phyloP scores from a whole-genome alignment of 2,329 filamentous ascomycete genomes.

The Beauveria asiatica region DNA sequence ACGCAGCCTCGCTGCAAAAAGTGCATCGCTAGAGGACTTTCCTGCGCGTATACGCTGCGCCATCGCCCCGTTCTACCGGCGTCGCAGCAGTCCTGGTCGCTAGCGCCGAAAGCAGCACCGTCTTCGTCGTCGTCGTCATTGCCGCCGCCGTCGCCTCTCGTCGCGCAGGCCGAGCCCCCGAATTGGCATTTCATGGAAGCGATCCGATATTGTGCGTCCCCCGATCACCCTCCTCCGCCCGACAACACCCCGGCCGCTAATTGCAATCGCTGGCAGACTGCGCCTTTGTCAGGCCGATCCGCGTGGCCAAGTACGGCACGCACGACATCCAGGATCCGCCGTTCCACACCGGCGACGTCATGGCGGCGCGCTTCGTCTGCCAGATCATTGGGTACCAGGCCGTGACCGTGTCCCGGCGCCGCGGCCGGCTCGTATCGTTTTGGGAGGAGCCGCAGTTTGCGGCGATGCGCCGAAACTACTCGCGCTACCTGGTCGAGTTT shows the following conservation, averaged over 20 bases:
- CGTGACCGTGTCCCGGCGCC: neutral
- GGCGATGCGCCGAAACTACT: neutral
- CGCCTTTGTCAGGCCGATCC: neutral
- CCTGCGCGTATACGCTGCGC: neutral
- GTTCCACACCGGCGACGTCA: neutral
- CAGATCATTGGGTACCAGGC: neutral
- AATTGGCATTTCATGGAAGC: neutral
- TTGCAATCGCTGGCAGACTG: neutral
- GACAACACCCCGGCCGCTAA: too few species aligned
- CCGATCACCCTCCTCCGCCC: neutral
- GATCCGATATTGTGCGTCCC: neutral
- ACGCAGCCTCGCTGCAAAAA: neutral
- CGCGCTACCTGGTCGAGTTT: neutral
- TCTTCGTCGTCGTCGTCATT: too few species aligned
- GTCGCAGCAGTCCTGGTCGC: neutral
- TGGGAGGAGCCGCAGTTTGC: neutral
- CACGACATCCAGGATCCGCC: neutral
- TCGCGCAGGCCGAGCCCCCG: neutral
- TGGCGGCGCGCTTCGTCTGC: neutral
- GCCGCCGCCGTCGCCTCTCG: too few species aligned
- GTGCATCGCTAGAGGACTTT: neutral
- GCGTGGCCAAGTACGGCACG: neutral
- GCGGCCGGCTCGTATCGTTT: neutral
- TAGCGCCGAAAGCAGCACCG: neutral
- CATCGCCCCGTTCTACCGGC: neutral